phyloP scores from a whole-genome alignment of 768 basidiomycete species.

The Tylopilus rubrobrunneus region DNA sequence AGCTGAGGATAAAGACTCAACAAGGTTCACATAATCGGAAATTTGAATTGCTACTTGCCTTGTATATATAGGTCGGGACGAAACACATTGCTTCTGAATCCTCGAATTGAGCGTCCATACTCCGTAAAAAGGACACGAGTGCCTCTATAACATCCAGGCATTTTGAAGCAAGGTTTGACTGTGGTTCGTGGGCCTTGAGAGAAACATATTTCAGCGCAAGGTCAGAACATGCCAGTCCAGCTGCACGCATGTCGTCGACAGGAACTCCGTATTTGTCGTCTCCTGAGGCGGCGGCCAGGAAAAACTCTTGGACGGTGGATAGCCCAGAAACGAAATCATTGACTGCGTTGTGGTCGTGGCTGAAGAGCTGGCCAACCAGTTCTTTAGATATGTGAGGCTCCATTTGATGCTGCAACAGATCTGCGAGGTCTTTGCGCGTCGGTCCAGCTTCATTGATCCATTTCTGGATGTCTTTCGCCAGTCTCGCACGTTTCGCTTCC shows the following conservation, averaged over 20 bases:
- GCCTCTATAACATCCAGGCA: constrained; percentile 86
- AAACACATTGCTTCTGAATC: constrained; percentile 88
- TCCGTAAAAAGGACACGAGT: constrained; percentile 70
- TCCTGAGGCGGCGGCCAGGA: constrained; percentile 50
- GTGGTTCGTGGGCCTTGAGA: constrained; percentile 84
- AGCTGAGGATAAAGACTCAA: constrained; percentile 48
- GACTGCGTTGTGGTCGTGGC: constrained; percentile 92
- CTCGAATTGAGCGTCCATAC: constrained; percentile 69
- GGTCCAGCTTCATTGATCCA: constrained; percentile 88
- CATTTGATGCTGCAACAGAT: constrained; percentile 88
- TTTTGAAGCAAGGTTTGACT: constrained; percentile 82
- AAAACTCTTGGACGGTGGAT: constrained; percentile 71
- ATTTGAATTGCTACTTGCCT: constrained; percentile 46
- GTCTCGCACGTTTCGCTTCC: constrained; percentile 55
- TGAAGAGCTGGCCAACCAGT: constrained; percentile 76
- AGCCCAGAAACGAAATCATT: constrained; percentile 88
- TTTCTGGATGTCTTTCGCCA: constrained; percentile 69
- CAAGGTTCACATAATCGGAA: neutral
- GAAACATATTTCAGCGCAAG: constrained; percentile 91
- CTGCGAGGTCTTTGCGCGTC: constrained; percentile 82
- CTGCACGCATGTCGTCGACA: constrained; percentile 49
- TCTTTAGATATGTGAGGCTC: constrained; percentile 77
- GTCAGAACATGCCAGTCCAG: constrained; percentile 85
- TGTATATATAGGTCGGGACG: constrained; percentile 83
- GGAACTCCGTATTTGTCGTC: constrained; percentile 49